Evolutionary conservation across 345 rosid genomes (phyloP).

Genomic region (Stellera chamaejasme): DNA sequence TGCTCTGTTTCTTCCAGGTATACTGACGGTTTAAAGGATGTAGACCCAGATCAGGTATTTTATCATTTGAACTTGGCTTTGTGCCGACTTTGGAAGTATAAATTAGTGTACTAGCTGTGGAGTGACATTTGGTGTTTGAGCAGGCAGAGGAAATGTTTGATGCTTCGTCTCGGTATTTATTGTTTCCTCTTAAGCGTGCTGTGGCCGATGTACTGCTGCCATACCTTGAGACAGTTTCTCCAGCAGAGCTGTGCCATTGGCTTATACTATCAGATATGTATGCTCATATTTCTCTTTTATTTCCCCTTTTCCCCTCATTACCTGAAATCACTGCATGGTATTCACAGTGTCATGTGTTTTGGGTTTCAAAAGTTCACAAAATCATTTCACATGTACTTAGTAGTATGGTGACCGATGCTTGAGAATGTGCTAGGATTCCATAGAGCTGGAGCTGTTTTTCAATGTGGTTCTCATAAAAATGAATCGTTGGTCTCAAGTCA

Average conservation of each 20-base stretch:
- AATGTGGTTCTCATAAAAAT: no score
- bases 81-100: neutral
- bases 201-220: conserved; percentile 88
- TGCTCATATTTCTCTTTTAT: conserved; percentile 16
- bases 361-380: no score
- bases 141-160: conserved; percentile 97
- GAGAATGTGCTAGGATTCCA: no score
- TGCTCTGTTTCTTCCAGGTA: conserved; percentile 56
- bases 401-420: no score
- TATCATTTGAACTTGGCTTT: conserved; percentile 9
- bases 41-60: conserved; percentile 76
- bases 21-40: conserved; percentile 80
- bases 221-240: conserved; percentile 71
- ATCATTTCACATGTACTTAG: no score
- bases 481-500: no score
- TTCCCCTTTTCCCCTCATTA: conserved; percentile 7
- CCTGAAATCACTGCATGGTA: neutral
- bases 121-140: conserved; percentile 13
- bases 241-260: conserved; percentile 90
- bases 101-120: neutral
- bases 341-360: neutral
- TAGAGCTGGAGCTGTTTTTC: no score
- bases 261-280: conserved; percentile 84
- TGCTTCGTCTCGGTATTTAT: conserved; percentile 88
- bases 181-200: conserved; percentile 93